Base-by-base conservation (phyloP, 208 protist genomes). In the Porcisia hertigi region DNA sequence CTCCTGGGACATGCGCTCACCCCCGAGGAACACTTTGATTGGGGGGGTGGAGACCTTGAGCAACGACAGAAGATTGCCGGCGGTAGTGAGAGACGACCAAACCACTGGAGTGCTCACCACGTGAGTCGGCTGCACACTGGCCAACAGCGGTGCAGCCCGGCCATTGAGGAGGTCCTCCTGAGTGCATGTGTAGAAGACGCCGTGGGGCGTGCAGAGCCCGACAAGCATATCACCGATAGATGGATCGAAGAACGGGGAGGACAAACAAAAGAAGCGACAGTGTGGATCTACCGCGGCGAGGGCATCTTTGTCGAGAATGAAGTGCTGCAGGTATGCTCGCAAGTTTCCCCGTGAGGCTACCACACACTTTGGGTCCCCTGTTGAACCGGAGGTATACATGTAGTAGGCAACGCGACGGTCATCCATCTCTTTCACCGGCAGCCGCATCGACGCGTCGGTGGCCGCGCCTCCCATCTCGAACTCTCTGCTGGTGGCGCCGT, bases 381-480 rank as follows among this genome's bases (percentile, higher is more conserved):
- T 91, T 12, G 88, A 91, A 20, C 88, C 88, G 34, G 88, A 93
- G 6, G 88, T 88, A 78, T 86, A 83, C 52, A 93, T 85, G 69
- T 84, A 86, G 80, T 93, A 93, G 20, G 88, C 88, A 0, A 88
- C 70, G 8, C 18, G 45, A 8, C 20, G n/a, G 45, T 85, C 80
- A 16, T 52, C 53, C n/a, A 66, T 47, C 58, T 43, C n/a, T 25
- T 12, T 41, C 16, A 60, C 57, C 71, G 57, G 55, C 41, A 69
- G 30, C 59, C 41, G 63, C 36, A 23, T 43, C 8, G 45, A 49
- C 39, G 47, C 12, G 25, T 6, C 30, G 47, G 66, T 43, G n/a
- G 16, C 25, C 30, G 30, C 47, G 12, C 20, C 63, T 34, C 2
- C 59, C 43, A 20, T 12, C 41, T 52, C 7, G 23, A 25, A 43